A percentile compares a stretch with the other conserved stretches of the same genome.
Evolutionary conservation across 2,329 filamentous ascomycete genomes (phyloP).

Genomic region (Pseudogymnoascus sp.): DNA sequence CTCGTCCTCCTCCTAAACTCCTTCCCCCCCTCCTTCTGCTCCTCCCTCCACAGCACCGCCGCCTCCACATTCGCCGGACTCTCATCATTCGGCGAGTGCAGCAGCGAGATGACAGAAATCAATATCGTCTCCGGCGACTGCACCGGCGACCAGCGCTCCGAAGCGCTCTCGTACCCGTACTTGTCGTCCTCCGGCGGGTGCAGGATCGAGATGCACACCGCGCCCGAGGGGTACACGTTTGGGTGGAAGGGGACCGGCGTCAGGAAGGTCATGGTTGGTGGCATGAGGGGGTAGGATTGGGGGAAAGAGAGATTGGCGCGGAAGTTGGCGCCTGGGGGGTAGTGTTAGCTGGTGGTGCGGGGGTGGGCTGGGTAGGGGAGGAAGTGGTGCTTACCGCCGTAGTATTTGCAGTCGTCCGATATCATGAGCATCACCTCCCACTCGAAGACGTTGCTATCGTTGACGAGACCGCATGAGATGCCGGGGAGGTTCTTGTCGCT

Average conservation of each 20-base stretch:
- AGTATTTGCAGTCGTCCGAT: slow-evolving; percentile 84
- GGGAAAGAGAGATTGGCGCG: slow-evolving; percentile 79
- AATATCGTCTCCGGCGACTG: slow-evolving; percentile 94
- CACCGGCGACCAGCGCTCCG: slow-evolving; percentile 89
- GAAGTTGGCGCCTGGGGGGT: slow-evolving; percentile 73
- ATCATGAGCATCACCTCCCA: slow-evolving; percentile 99
- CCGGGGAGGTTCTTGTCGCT: slow-evolving; percentile 83
- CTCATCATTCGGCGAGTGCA: slow-evolving; percentile 90
- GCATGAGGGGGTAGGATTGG: slow-evolving; percentile 73
- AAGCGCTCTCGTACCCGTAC: slow-evolving; percentile 84
- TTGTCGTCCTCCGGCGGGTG: slow-evolving; percentile 92
- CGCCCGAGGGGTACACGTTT: slow-evolving; percentile 81
- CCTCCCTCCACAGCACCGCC: slow-evolving; percentile 77
- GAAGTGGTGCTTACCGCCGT: slow-evolving; percentile 58
- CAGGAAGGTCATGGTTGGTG: slow-evolving; percentile 82
- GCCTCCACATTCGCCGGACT: slow-evolving; percentile 93
- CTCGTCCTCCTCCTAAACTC: slow-evolving; percentile 75
- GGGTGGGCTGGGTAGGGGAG: not conserved
- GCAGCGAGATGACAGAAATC: slow-evolving; percentile 82
- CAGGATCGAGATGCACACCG: slow-evolving; percentile 93
- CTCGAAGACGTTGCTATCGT: slow-evolving; percentile 82
- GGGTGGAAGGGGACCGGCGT: slow-evolving; percentile 82
- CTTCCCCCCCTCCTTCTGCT: slow-evolving; percentile 47
- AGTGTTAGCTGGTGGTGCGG: not conserved
- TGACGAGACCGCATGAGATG: slow-evolving; percentile 83